These are phyloP conservation scores for Phaeophleospora eucalypticola DNA, from an alignment of 2,329 filamentous ascomycete genomes.

Conservation along the genomic window DNA sequence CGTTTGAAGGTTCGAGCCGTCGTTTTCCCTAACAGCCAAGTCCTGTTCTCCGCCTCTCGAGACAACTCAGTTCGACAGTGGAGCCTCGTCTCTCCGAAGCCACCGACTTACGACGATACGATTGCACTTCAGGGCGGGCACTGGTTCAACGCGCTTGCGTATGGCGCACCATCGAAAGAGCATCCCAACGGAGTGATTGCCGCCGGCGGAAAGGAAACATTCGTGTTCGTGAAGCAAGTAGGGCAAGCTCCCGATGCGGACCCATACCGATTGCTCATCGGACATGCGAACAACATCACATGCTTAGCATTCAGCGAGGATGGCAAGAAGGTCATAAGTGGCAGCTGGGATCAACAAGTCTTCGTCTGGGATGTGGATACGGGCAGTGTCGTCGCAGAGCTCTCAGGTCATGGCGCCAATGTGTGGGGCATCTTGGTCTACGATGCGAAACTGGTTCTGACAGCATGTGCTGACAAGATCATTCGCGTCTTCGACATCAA, in stretches of 20 bases:
- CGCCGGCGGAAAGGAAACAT: conserved; percentile 84
- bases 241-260: conserved; percentile 64
- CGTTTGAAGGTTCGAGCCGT: conserved; percentile 74
- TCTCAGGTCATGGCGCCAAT: conserved; percentile 72
- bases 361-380: conserved; percentile 81
- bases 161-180: conserved; percentile 62
- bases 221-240: conserved; percentile 83
- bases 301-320: conserved; percentile 73
- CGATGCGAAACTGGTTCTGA: conserved; percentile 74
- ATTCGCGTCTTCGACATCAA: conserved; percentile 75
- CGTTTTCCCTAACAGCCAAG: conserved; percentile 67
- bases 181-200: conserved; percentile 77
- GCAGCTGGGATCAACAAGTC: conserved; percentile 88
- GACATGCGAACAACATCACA: conserved; percentile 85
- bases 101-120: conserved; percentile 70
- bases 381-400: conserved; percentile 71
- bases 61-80: conserved; percentile 88
- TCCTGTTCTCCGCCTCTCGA: conserved; percentile 79
- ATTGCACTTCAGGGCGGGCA: conserved; percentile 75
- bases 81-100: conserved; percentile 63
- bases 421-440: conserved; percentile 92
- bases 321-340: conserved; percentile 75
- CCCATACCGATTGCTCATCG: conserved; percentile 79
- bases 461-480: conserved; percentile 76
- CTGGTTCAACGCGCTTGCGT: conserved; percentile 84